phyloP scores from a whole-genome alignment of 192 early-diverging fungal genomes.

The Backusella australiensis region DNA sequence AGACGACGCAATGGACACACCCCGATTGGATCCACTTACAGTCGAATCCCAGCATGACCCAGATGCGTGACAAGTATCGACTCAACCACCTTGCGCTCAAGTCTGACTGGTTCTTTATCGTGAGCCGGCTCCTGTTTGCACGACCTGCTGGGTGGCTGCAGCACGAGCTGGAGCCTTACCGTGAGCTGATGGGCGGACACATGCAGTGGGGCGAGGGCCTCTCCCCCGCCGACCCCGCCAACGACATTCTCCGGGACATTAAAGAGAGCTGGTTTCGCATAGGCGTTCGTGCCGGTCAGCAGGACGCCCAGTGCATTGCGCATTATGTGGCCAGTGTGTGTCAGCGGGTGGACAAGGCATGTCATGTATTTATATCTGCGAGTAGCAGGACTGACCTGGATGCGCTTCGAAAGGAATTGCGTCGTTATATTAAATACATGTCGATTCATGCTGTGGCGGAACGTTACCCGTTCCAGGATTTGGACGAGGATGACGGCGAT shows the following conservation, averaged over 20 bases:
- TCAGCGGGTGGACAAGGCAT: background rate
- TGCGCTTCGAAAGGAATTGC: background rate
- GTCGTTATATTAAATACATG: background rate
- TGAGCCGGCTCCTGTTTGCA: conserved; percentile 18
- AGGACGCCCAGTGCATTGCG: background rate
- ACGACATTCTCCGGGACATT: background rate
- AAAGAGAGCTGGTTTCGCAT: conserved; percentile 14
- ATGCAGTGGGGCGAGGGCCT: conserved; percentile 2
- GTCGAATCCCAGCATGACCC: background rate
- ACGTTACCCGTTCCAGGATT: background rate
- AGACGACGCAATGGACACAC: background rate
- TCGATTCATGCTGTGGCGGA: conserved; percentile 12
- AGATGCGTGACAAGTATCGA: conserved; percentile 11
- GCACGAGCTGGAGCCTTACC: conserved; percentile 8
- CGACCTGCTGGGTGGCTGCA: conserved; percentile 20
- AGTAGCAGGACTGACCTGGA: background rate
- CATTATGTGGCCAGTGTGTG: background rate
- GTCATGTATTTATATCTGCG: conserved; percentile 19
- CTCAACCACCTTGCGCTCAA: background rate
- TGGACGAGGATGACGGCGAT: background rate
- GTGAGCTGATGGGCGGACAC: conserved; percentile 17
- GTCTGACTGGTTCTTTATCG: conserved; percentile 33
- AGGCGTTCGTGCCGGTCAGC: background rate
- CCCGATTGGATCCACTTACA: background rate
- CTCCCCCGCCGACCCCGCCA: conserved; percentile 15